Evolutionary conservation across 768 basidiomycete species (phyloP).

Genomic region (Agrocybe praecox): DNA sequence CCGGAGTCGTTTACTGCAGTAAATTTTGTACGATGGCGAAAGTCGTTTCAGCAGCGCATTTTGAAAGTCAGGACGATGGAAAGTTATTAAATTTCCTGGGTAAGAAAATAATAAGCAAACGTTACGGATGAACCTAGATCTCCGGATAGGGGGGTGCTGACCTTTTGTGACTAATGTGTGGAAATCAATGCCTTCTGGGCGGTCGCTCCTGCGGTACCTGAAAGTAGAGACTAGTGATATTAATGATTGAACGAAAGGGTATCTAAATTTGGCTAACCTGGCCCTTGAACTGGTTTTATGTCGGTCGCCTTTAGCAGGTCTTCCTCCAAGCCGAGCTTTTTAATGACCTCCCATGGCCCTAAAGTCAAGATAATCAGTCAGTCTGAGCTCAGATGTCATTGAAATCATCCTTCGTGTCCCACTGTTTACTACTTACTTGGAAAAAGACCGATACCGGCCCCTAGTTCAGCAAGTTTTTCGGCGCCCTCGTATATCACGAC

Average conservation of each 20-base stretch:
- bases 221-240: constrained; percentile 47
- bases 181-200: constrained; percentile 53
- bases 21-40: constrained; percentile 43
- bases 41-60: constrained; percentile 53
- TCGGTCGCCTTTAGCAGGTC: constrained; percentile 44
- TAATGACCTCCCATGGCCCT: constrained; percentile 55
- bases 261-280: constrained; percentile 29
- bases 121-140: background rate
- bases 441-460: constrained; percentile 64
- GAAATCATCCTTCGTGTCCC: background rate
- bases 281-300: constrained; percentile 37
- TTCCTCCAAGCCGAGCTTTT: constrained; percentile 45
- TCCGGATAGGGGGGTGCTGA: constrained; percentile 24
- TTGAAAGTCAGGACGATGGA: constrained; percentile 75
- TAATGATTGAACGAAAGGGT: background rate
- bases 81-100: constrained; percentile 49
- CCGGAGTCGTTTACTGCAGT: constrained; percentile 60
- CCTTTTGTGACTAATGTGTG: constrained; percentile 60
- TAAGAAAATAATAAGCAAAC: background rate
- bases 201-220: constrained; percentile 63
- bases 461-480: constrained; percentile 50
- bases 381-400: background rate
- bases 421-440: constrained; percentile 33
- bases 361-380: constrained; percentile 6
- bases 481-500: constrained; percentile 60